Base-by-base conservation (phyloP, 148 eudicot species). In the Arctostaphylos glauca region DNA sequence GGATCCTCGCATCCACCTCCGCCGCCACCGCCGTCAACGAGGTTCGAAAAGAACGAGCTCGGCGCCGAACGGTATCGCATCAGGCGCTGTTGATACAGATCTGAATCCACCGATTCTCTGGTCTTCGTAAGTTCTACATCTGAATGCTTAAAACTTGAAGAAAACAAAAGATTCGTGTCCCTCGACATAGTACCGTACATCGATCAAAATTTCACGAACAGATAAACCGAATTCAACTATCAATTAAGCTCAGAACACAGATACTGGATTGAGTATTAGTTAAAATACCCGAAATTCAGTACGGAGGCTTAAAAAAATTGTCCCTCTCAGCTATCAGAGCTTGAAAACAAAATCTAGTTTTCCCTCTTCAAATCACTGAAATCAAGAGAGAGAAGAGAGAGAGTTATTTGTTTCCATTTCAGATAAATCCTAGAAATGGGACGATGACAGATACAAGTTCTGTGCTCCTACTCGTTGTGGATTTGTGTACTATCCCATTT, bases 51-150 rank as follows among this genome's bases (percentile, higher is more conserved):
- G 53, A 87, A 89, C 3, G 93, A 86, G 83, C 91, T 86, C 72
- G 93, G 93, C 67, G 91, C 91, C 2, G 93, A 90, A 4, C 90
- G 84, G 76, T 86, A 88, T 56, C 92, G 67, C 70, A 77, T 78
- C 25, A 85, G 74, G 10, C 81, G 87, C 53, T 79, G 43, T 21
- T 70, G 73, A 44, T 73, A 59, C 18, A 80, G 86, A 84, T 84
- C 83, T 84, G 83, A 44, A 6, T n/a, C 41, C 54, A 83, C 15
- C 41, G 76, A 68, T 38, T 83, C 86, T n/a, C 55, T 84, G 54
- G n/a, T 81, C 79, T 84, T 87, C 46, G 47, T 56, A 2, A 83
- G 81, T n/a, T 86, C 88, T 47, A 14, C 80, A 49, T 78, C 84
- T 12, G 84, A 10, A 43, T 81, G 78, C 78, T 80, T 86, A 3